These are phyloP conservation scores for Psilocybe sp. DNA, from an alignment of 768 basidiomycete species.

Conservation along the genomic window DNA sequence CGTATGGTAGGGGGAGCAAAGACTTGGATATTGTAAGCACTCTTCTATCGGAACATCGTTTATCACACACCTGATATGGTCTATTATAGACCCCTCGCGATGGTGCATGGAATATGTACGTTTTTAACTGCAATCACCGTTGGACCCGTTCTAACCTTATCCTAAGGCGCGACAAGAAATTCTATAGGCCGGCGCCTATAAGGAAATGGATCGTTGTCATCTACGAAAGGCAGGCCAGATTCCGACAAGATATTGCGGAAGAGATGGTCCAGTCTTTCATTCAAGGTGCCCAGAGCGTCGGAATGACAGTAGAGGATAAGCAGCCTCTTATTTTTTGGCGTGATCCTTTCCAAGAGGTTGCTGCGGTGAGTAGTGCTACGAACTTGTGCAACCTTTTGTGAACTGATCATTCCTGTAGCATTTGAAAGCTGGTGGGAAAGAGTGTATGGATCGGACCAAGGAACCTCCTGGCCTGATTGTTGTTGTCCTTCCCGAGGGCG, in stretches of 20 bases:
- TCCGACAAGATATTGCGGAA: slow-evolving; percentile 39
- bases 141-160: not conserved
- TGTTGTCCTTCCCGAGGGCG: slow-evolving; percentile 68
- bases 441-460: slow-evolving; percentile 36
- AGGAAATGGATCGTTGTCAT: slow-evolving; percentile 61
- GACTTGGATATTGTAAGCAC: slow-evolving; percentile 34
- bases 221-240: slow-evolving; percentile 58
- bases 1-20: slow-evolving; percentile 47
- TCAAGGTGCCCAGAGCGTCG: slow-evolving; percentile 47
- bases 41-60: not conserved
- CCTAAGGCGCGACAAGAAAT: slow-evolving; percentile 65
- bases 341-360: slow-evolving; percentile 57
- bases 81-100: slow-evolving; percentile 54
- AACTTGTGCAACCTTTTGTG: not conserved
- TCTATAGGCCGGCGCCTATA: slow-evolving; percentile 53
- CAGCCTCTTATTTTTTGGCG: slow-evolving; percentile 49
- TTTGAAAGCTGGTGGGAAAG: slow-evolving; percentile 48
- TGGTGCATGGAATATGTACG: slow-evolving; percentile 79
- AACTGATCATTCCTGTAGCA: slow-evolving; percentile 33
- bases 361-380: slow-evolving; percentile 17
- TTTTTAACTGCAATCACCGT: slow-evolving; percentile 4
- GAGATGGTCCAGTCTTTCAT: slow-evolving; percentile 56
- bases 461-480: slow-evolving; percentile 57
- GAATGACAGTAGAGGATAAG: slow-evolving; percentile 52
- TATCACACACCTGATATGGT: slow-evolving; percentile 20